These are phyloP conservation scores for Ogataea neopini DNA, from an alignment of 805 yeast species.

Conservation along the genomic window DNA sequence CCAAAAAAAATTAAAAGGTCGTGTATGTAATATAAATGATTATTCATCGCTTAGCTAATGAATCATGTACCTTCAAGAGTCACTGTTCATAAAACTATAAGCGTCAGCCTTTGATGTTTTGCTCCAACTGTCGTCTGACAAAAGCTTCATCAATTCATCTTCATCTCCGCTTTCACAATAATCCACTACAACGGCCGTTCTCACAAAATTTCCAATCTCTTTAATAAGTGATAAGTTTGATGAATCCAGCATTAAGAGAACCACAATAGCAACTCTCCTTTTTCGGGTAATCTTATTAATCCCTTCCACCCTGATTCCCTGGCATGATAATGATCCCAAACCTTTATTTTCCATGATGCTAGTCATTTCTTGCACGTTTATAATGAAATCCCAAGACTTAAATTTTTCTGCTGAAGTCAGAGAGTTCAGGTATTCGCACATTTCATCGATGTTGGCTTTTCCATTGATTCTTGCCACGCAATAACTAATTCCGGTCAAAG, in stretches of 20 bases:
- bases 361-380: slow-evolving; percentile 1
- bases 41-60: neutral
- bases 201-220: neutral
- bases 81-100: neutral
- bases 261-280: neutral
- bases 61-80: neutral
- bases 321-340: neutral
- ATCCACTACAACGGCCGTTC: neutral
- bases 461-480: slow-evolving; percentile 8
- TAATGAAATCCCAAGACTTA: slow-evolving; percentile 7
- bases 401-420: slow-evolving; percentile 3
- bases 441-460: neutral
- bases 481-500: slow-evolving; percentile 15
- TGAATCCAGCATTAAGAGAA: neutral
- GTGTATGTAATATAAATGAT: neutral
- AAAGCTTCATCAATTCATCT: neutral
- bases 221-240: neutral
- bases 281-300: neutral
- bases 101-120: slow-evolving; percentile 1
- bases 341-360: neutral
- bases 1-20: slow-evolving; percentile 2
- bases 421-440: slow-evolving; percentile 4
- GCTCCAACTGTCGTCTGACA: neutral
- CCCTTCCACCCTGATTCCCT: slow-evolving; percentile 2
- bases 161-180: neutral